phyloP scores from a whole-genome alignment of 2,329 filamentous ascomycete species.

The Huntiella savannae region DNA sequence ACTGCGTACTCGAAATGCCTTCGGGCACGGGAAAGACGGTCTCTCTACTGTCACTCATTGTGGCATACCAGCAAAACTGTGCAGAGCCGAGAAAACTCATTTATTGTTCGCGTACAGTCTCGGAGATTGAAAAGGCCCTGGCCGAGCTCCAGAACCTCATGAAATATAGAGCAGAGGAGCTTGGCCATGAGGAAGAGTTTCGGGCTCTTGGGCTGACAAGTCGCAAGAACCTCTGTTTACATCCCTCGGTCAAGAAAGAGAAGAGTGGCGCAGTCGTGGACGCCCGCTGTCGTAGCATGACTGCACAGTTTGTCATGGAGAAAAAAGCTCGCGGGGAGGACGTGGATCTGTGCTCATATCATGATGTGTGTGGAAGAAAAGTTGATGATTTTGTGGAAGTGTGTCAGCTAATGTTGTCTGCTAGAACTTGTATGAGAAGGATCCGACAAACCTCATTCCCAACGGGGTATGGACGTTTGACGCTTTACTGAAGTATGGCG shows the following conservation, averaged over 20 bases:
- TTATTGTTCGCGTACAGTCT: constrained; percentile 99
- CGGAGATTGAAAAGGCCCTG: constrained; percentile 94
- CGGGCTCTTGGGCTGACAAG: constrained; percentile 81
- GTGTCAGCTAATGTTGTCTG: background rate
- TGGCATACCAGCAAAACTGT: constrained; percentile 89
- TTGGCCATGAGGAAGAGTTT: constrained; percentile 87
- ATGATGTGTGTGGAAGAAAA: constrained; percentile 45
- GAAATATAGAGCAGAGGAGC: constrained; percentile 77
- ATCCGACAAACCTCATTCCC: constrained; percentile 85
- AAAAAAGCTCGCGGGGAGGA: constrained; percentile 92
- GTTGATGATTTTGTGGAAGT: too few relatives aligned
- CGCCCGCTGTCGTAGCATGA: constrained; percentile 85
- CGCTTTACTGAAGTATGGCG: constrained; percentile 70
- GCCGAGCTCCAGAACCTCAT: constrained; percentile 82
- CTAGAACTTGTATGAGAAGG: constrained; percentile 78
- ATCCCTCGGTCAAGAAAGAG: constrained; percentile 87
- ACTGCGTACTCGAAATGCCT: constrained; percentile 97
- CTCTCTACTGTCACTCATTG: constrained; percentile 80
- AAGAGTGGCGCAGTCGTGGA: constrained; percentile 91
- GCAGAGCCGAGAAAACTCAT: constrained; percentile 91
- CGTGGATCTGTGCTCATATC: constrained; percentile 86
- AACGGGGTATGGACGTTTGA: constrained; percentile 94
- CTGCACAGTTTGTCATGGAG: constrained; percentile 91
- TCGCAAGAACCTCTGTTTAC: constrained; percentile 90
- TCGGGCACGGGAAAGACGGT: constrained; percentile 97